phyloP scores from a whole-genome alignment of 768 basidiomycete genomes.

The Suillus clintonianus region DNA sequence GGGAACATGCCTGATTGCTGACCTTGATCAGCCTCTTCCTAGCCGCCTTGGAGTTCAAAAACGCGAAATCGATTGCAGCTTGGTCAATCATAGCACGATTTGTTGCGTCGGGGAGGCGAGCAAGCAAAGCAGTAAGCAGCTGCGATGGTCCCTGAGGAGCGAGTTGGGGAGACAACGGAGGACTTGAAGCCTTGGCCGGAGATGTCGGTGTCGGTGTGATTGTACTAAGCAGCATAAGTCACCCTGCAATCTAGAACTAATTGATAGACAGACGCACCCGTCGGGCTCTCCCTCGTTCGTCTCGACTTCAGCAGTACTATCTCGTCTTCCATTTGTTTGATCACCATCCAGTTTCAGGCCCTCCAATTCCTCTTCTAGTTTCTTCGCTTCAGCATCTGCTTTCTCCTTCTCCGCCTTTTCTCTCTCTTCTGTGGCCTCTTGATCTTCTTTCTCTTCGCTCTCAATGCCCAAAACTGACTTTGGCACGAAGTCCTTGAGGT shows the following conservation, averaged over 20 bases:
- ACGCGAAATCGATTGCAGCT: constrained; percentile 93
- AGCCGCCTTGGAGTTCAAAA: constrained; percentile 95
- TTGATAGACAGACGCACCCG: constrained; percentile 22
- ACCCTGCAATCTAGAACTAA: not conserved
- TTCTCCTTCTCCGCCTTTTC: constrained; percentile 57
- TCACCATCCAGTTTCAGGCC: constrained; percentile 49
- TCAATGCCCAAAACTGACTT: constrained; percentile 80
- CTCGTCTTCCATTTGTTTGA: constrained; percentile 21
- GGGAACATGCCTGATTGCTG: constrained; percentile 1
- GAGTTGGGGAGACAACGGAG: constrained; percentile 67
- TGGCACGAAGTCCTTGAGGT: constrained; percentile 91
- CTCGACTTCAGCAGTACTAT: constrained; percentile 10
- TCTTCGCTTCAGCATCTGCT: constrained; percentile 68
- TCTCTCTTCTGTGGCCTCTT: constrained; percentile 43
- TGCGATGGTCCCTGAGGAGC: constrained; percentile 92
- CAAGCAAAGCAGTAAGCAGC: constrained; percentile 85
- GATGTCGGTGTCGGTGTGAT: constrained; percentile 71
- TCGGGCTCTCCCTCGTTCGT: constrained; percentile 31
- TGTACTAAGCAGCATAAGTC: constrained; percentile 32
- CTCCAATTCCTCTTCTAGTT: constrained; percentile 77
- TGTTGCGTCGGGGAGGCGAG: constrained; percentile 91
- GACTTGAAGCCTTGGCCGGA: constrained; percentile 55
- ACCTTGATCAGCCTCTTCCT: constrained; percentile 90
- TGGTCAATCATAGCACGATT: constrained; percentile 90
- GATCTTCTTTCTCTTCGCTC: constrained; percentile 39